A percentile compares a stretch with the other conserved stretches of the same genome.
Conservation (phyloP, 2,329 filamentous ascomycete species). For the Harringtonia aguacate region DNA sequence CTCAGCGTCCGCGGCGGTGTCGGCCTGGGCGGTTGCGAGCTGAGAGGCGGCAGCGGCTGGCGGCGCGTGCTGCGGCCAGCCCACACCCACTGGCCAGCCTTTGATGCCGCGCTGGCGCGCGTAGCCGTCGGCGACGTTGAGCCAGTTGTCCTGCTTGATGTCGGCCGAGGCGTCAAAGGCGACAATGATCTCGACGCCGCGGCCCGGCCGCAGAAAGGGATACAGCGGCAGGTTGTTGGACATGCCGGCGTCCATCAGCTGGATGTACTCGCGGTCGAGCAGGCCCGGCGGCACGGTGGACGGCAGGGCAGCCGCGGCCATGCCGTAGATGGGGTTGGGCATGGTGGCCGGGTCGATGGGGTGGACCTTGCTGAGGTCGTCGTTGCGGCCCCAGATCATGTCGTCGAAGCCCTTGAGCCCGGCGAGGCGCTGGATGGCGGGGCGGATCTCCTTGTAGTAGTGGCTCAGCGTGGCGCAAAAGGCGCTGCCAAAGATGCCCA, state of each 20-base stretch:
- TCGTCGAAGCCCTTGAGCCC: constrained; percentile 71
- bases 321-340: constrained; percentile 78
- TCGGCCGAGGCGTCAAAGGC: constrained; percentile 94
- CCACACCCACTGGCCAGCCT: constrained; percentile 90
- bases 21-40: constrained; percentile 46
- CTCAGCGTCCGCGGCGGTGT: constrained; percentile 51
- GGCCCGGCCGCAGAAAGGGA: constrained; percentile 76
- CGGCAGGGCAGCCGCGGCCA: constrained; percentile 62
- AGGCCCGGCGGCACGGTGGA: constrained; percentile 69
- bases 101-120: constrained; percentile 81
- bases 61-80: constrained; percentile 66
- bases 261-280: constrained; percentile 58
- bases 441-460: constrained; percentile 91
- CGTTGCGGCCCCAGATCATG: constrained; percentile 70
- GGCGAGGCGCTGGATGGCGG: constrained; percentile 61
- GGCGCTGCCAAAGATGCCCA: constrained; percentile 94
- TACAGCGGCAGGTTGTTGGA: constrained; percentile 97
- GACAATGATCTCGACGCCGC: constrained; percentile 80
- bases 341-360: constrained; percentile 87
- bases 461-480: constrained; percentile 94
- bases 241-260: constrained; percentile 96
- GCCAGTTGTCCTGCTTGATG: constrained; percentile 90
- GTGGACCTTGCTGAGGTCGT: constrained; percentile 83
- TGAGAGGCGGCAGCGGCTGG: constrained; percentile 50
- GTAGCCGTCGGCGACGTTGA: constrained; percentile 88